phyloP scores from a whole-genome alignment of 2,329 filamentous ascomycete species.

The Teratosphaeria pseudoeucalypti region DNA sequence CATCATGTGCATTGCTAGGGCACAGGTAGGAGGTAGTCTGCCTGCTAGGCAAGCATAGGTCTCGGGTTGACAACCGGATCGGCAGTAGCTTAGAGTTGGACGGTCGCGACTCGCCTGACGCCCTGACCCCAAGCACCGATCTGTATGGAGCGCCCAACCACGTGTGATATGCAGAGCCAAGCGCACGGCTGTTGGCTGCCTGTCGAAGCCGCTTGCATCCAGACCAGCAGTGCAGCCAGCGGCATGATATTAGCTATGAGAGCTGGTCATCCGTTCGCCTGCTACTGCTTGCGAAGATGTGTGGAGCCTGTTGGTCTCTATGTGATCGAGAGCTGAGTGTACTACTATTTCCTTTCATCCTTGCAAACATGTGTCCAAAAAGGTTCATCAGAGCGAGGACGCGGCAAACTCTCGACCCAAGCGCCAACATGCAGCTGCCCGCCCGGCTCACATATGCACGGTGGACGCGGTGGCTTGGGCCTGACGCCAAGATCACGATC shows the following conservation, averaged over 20 bases:
- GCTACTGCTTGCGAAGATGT: not conserved
- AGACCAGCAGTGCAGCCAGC: too few species aligned
- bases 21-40: not conserved
- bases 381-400: not conserved
- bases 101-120: not conserved
- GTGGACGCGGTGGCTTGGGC: not conserved
- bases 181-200: not conserved
- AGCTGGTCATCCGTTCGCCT: too few species aligned
- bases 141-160: slow-evolving; percentile 5
- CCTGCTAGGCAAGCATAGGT: not conserved
- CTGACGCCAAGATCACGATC: not conserved
- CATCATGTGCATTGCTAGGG: not conserved
- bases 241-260: too few species aligned
- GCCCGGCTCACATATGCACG: not conserved
- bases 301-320: not conserved
- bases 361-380: not conserved
- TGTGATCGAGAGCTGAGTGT: not conserved
- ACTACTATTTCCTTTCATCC: not conserved
- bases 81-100: slow-evolving; percentile 12
- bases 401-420: not conserved
- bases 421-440: not conserved
- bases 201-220: not conserved
- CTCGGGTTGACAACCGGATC: slow-evolving; percentile 19
- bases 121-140: slow-evolving; percentile 7
- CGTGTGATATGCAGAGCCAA: slow-evolving; percentile 12